A percentile compares a stretch with the other conserved stretches of the same genome.
Conservation (phyloP, 2,329 filamentous ascomycete species). For the Sclerotinia spermophila region DNA sequence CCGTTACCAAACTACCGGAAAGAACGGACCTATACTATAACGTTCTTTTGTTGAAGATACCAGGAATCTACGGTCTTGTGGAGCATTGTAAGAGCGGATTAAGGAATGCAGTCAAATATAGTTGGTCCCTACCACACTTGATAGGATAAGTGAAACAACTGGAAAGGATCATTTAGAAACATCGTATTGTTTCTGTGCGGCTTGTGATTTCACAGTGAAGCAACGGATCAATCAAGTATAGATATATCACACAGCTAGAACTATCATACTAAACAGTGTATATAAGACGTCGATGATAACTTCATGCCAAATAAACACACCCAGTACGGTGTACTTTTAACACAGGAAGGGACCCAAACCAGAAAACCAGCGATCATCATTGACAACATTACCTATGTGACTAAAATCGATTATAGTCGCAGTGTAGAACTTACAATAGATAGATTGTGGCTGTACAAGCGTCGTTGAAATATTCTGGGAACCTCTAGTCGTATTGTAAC, state of each 20-base stretch:
- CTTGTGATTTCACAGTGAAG: neutral
- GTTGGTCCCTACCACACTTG: no score
- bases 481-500: neutral
- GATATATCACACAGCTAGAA: neutral
- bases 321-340: neutral
- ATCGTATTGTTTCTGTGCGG: no score
- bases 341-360: neutral
- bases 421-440: no score
- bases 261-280: neutral
- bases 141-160: neutral
- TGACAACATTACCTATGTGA: neutral
- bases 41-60: no score
- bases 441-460: neutral
- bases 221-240: no score
- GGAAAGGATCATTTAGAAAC: neutral
- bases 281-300: neutral
- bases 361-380: neutral
- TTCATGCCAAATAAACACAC: neutral
- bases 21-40: neutral
- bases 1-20: neutral
- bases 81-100: neutral
- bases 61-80: neutral
- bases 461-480: neutral
- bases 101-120: neutral
- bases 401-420: no score